These are phyloP conservation scores for Penicillium sp. DNA, from an alignment of 2,329 filamentous ascomycete species.

Conservation along the genomic window DNA sequence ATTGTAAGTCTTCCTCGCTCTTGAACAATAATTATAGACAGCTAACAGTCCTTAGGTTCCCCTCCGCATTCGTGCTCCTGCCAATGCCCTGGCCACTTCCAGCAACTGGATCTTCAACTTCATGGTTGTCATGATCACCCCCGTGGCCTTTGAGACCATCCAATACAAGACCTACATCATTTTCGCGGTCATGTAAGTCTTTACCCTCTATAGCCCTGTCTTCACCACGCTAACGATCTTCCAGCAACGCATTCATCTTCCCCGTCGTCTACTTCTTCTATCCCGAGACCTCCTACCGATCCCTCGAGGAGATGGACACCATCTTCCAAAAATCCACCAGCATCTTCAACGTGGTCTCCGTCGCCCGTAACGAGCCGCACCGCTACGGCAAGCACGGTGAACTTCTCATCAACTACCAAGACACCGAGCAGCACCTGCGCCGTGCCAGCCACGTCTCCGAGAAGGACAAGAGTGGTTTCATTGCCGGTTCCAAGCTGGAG, in stretches of 20 bases:
- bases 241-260: conserved; percentile 48
- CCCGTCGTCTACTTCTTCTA: conserved; percentile 56
- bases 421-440: conserved; percentile 35
- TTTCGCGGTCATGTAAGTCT: conserved; percentile 46
- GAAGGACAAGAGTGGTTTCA: conserved; percentile 10
- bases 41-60: conserved; percentile 21
- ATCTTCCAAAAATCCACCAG: conserved; percentile 54
- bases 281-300: conserved; percentile 54
- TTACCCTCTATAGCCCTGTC: not conserved
- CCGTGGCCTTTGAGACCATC: conserved; percentile 53
- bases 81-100: conserved; percentile 21
- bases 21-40: not conserved
- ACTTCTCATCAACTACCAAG: conserved; percentile 49
- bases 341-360: conserved; percentile 46
- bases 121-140: conserved; percentile 61
- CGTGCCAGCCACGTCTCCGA: conserved; percentile 24
- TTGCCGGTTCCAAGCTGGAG: conserved; percentile 13
- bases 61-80: conserved; percentile 31
- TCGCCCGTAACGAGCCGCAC: conserved; percentile 48
- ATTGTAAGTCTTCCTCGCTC: conserved; percentile 44
- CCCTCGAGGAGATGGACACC: conserved; percentile 62
- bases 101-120: conserved; percentile 50
- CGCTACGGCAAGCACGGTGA: conserved; percentile 55
- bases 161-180: conserved; percentile 52
- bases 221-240: conserved; percentile 3